Percentiles rank a stretch among this genome's conserved stretches.
Conservation (phyloP, 371 early-diverging fungal species). For the Batrachochytrium dendrobatidis region DNA sequence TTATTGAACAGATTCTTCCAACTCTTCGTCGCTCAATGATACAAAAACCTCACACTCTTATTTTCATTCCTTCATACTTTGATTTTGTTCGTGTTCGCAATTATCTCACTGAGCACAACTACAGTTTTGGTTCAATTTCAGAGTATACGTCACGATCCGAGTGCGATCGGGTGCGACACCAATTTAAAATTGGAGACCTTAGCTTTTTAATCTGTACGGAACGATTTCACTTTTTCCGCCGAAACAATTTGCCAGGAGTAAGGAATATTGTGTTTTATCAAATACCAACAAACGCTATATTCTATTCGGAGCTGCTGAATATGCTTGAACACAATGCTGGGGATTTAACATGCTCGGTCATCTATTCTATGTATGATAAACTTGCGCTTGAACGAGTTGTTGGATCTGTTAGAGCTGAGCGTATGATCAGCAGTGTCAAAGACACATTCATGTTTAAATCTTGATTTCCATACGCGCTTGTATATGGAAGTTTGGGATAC, state of each 20-base stretch:
- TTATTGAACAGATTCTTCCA: conserved; percentile 61
- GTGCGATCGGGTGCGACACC: conserved; percentile 65
- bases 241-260: conserved; percentile 76
- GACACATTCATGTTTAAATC: conserved; percentile 41
- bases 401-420: conserved; percentile 65
- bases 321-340: conserved; percentile 21
- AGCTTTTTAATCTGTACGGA: conserved; percentile 81
- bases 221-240: conserved; percentile 88
- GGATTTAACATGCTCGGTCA: conserved; percentile 35
- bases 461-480: too few species aligned
- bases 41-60: conserved; percentile 63
- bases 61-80: conserved; percentile 93
- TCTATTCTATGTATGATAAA: conserved; percentile 79
- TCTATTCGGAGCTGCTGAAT: conserved; percentile 84
- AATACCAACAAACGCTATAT: conserved; percentile 77
- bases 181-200: conserved; percentile 74
- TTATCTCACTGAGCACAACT: conserved; percentile 66
- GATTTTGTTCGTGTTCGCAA: conserved; percentile 91
- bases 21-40: conserved; percentile 20
- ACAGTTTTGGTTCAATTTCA: conserved; percentile 18
- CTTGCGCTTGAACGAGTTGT: conserved; percentile 83
- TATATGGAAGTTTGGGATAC: too few species aligned
- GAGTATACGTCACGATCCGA: conserved; percentile 58
- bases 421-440: conserved; percentile 63
- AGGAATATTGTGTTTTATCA: conserved; percentile 84